Percentiles rank a stretch among this genome's conserved stretches.
Evolutionary conservation across 1,284 basidiomycete genomes (phyloP).

Genomic region (Gymnopus androsaceus): DNA sequence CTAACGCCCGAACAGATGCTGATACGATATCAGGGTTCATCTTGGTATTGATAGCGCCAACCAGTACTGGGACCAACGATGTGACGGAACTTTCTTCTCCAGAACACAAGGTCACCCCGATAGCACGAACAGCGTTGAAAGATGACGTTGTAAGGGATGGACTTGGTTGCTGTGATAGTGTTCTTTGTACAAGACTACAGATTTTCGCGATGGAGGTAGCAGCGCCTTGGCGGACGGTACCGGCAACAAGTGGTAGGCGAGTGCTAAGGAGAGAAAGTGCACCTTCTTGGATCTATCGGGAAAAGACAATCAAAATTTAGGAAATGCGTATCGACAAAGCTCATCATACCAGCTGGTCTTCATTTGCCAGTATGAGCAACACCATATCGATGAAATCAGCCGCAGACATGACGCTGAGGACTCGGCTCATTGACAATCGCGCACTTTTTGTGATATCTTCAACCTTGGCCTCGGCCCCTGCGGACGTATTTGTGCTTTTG

Average conservation of each 20-base stretch:
- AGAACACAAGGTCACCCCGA: conserved; percentile 57
- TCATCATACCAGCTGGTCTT: conserved; percentile 32
- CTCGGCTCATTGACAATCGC: conserved; percentile 47
- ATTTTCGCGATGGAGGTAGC: conserved; percentile 54
- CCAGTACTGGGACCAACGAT: conserved; percentile 57
- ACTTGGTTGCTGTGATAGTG: conserved; percentile 47
- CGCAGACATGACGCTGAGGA: conserved; percentile 66
- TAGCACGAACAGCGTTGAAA: conserved; percentile 59
- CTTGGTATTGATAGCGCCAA: conserved; percentile 41
- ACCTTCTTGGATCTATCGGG: conserved; percentile 62
- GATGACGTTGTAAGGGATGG: conserved; percentile 43
- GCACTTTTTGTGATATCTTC: conserved; percentile 50
- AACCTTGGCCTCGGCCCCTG: conserved; percentile 36
- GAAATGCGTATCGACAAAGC: background rate
- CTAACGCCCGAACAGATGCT: conserved; percentile 55
- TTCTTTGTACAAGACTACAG: conserved; percentile 46
- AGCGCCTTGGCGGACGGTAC: conserved; percentile 56
- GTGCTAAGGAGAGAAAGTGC: conserved; percentile 69
- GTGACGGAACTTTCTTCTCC: conserved; percentile 71
- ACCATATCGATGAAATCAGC: conserved; percentile 60
- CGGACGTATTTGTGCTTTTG: conserved; percentile 27
- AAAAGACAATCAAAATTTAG: background rate
- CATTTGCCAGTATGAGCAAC: conserved; percentile 53
- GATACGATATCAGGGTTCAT: conserved; percentile 37
- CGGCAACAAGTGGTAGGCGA: conserved; percentile 64